Evolutionary conservation across 306 rosid genomes (phyloP).

Genomic region (Quercus engelmannii): DNA sequence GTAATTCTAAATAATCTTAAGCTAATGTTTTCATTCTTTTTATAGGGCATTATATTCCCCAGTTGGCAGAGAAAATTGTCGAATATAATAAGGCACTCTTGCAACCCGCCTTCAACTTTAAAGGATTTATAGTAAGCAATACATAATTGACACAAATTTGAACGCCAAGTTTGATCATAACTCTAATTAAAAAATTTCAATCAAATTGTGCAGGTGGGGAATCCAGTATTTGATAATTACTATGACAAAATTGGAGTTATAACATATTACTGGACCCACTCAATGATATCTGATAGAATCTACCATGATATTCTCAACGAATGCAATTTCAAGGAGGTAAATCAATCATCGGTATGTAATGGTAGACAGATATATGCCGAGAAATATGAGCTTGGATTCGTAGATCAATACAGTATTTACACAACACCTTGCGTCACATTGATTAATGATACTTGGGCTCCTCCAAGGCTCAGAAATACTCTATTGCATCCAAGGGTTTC

Average conservation of each 20-base stretch:
- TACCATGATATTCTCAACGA: constrained; percentile 57
- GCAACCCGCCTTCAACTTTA: constrained; percentile 49
- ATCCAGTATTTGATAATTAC: constrained; percentile 63
- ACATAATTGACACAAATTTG: too few relatives aligned
- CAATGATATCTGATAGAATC: constrained; percentile 67
- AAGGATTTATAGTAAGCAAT: constrained; percentile 65
- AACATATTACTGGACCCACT: constrained; percentile 74
- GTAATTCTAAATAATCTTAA: background rate
- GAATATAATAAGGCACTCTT: constrained; percentile 54
- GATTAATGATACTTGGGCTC: constrained; percentile 3
- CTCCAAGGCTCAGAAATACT: constrained; percentile 43
- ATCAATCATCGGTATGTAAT: constrained; percentile 43
- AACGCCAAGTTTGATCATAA: background rate
- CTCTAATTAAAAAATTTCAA: background rate
- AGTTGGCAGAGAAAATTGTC: constrained; percentile 62
- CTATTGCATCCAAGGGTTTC: constrained; percentile 42
- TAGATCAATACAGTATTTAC: constrained; percentile 72
- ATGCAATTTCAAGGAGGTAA: constrained; percentile 52
- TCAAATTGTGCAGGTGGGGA: constrained; percentile 56
- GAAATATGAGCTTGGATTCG: constrained; percentile 51
- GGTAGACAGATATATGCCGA: constrained; percentile 40
- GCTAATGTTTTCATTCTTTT: background rate
- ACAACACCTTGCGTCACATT: constrained; percentile 44
- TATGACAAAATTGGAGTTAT: constrained; percentile 61
- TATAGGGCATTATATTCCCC: constrained; percentile 83